Conservation (phyloP, 192 early-diverging fungal genomes). For the Pilobolus umbonatus region DNA sequence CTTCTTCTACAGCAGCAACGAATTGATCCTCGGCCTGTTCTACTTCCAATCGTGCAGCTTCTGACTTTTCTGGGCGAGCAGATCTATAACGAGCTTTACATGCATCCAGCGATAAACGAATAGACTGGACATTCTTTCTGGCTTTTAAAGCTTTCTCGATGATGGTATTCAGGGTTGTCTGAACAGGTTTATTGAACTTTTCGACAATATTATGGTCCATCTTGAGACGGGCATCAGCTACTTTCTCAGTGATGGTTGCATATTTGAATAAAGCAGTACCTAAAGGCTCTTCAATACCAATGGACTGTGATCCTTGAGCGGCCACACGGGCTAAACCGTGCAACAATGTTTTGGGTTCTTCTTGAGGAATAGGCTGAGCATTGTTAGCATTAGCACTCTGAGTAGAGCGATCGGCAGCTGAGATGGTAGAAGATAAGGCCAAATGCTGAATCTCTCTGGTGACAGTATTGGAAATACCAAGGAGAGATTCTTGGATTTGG, state of each 20-base stretch:
- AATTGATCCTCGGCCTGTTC: constrained; percentile 92
- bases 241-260: constrained; percentile 76
- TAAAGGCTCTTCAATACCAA: constrained; percentile 75
- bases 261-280: constrained; percentile 85
- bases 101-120: constrained; percentile 83
- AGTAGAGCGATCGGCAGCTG: constrained; percentile 49
- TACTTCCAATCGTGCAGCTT: constrained; percentile 77
- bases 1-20: constrained; percentile 92
- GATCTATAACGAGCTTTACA: constrained; percentile 74
- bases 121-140: constrained; percentile 76
- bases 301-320: constrained; percentile 54
- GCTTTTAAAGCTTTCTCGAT: constrained; percentile 85
- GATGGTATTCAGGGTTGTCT: constrained; percentile 60
- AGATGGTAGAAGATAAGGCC: too few species aligned
- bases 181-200: constrained; percentile 76
- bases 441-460: constrained; percentile 56
- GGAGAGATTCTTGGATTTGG: constrained; percentile 61
- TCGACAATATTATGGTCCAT: constrained; percentile 68
- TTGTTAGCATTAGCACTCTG: too few species aligned
- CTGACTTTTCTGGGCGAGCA: constrained; percentile 64
- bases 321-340: constrained; percentile 76
- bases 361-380: constrained; percentile 25
- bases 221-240: constrained; percentile 74
- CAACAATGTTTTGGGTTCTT: constrained; percentile 54
- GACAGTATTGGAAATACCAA: constrained; percentile 68